Evolutionary conservation across 2,329 filamentous ascomycete species (phyloP).

Genomic region (Venturia oleaginea): DNA sequence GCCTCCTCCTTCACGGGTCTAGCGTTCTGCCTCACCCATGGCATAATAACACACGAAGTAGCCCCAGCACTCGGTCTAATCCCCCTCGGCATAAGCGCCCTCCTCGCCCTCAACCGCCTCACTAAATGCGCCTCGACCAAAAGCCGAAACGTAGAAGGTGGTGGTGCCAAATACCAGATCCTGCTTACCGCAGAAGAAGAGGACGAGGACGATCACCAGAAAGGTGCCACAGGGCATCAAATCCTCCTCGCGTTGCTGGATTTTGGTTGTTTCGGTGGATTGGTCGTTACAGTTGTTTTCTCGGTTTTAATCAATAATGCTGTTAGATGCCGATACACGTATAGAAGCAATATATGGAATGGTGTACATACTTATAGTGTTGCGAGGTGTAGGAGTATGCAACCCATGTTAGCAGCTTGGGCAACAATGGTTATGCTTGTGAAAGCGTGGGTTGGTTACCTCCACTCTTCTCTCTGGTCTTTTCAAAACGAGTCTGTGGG

Average conservation of each 20-base stretch:
- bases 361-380: background rate
- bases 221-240: background rate
- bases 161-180: background rate
- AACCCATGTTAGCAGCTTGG: background rate
- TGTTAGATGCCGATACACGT: background rate
- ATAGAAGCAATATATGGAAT: background rate
- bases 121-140: background rate
- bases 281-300: background rate
- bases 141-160: background rate
- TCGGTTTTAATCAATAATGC: background rate
- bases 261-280: background rate
- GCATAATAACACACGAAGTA: background rate
- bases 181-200: background rate
- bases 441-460: background rate
- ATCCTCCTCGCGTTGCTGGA: background rate
- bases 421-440: background rate
- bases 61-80: slow-evolving; percentile 1
- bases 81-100: background rate
- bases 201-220: background rate
- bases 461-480: background rate
- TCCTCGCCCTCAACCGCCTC: background rate
- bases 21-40: background rate
- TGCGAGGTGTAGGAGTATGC: background rate
- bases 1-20: background rate
- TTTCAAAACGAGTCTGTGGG: no score